Base-by-base conservation (phyloP, 1,284 basidiomycete genomes). In the Naganishia liquefaciens region DNA sequence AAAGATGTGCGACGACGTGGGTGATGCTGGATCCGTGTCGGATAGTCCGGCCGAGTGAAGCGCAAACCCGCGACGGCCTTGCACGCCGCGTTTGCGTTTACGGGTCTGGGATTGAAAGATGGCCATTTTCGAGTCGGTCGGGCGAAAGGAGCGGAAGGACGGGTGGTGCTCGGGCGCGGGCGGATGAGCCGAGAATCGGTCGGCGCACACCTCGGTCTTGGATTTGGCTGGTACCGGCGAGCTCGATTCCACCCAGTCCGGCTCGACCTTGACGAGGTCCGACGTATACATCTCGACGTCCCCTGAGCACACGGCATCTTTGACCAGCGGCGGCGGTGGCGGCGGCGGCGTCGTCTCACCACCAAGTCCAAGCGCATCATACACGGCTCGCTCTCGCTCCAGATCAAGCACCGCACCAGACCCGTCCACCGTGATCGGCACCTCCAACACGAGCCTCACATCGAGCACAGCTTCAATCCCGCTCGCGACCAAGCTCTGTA, bases 101-200 rank as follows among this genome's bases (percentile, higher is more conserved):
- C 30, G 57, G 15, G 57, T 50, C 42, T 60, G 57, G 33, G 46
- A 60, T 60, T 50, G 40, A 23, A 60, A 50, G n/a, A 60, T 47
- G 19, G 46, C 57, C 57, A 60, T 60, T 33, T 60, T 60, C 13
- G 30, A 39, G 17, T 30, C 33, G 13, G 57, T 60, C 5, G 57
- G 57, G 5, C 57, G 57, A 46, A 60, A 60, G 13, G 57, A 37
- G 9, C 57, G 57, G 46, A 50, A 60, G 3, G 46, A 13, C 3
- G 57, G 30, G 21, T 33, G 33, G 6, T 23, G 28, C 1, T 19
- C 39, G 10, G 46, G 13, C 25, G 10, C 30, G 17, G 30, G 33
- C 39, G 51, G 28, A n/a, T 37, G 27, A 15, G 49, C 30, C 25
- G 33, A 2, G 33, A 13, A 10, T 2, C 10, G 33, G 33, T 7